These are phyloP conservation scores for Ustulina deusta DNA, from an alignment of 2,329 filamentous ascomycete genomes.

Conservation along the genomic window DNA sequence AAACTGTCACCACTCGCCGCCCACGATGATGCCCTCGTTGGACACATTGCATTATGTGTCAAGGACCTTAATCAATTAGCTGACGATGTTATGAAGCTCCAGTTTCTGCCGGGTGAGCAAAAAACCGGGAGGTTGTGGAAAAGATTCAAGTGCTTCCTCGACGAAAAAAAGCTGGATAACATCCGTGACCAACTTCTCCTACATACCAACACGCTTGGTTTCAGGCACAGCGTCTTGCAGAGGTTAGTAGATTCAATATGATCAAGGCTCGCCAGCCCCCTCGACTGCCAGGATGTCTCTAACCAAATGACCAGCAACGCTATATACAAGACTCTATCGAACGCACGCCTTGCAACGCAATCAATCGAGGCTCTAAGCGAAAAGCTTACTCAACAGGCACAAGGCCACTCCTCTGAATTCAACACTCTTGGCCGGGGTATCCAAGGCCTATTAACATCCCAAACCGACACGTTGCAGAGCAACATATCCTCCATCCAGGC, in stretches of 20 bases:
- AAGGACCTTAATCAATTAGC: constrained; percentile 1
- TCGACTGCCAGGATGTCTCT: neutral
- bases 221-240: neutral
- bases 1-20: neutral
- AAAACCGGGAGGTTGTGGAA: neutral
- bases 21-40: neutral
- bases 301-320: neutral
- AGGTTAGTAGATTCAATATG: neutral
- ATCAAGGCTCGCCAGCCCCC: neutral
- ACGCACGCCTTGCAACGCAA: neutral
- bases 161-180: neutral
- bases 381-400: neutral
- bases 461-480: neutral
- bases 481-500: constrained; percentile 1
- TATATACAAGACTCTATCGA: constrained; percentile 3
- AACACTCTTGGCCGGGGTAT: neutral
- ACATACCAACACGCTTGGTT: neutral
- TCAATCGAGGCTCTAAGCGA: neutral
- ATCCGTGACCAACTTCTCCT: neutral
- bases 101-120: neutral
- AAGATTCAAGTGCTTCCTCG: neutral
- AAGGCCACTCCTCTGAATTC: neutral
- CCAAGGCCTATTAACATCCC: neutral
- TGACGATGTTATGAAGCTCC: neutral
- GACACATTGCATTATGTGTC: neutral